Conservation (phyloP, 2,329 filamentous ascomycete genomes). For the Penicillium oxalicum region DNA sequence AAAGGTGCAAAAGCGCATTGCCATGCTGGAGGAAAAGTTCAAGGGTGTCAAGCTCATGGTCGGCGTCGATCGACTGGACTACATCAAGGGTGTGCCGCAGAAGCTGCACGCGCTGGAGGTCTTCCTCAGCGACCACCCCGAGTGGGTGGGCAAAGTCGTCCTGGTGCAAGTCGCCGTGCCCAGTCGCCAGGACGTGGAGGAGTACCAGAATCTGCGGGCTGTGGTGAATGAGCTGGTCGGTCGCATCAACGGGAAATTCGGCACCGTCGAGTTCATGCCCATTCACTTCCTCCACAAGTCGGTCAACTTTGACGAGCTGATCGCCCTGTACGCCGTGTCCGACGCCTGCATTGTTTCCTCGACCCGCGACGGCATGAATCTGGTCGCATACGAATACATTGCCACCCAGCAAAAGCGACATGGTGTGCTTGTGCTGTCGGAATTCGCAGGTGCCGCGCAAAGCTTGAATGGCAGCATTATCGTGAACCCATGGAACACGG, state of each 20-base stretch:
- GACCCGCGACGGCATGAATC: constrained; percentile 97
- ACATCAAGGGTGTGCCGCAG: constrained; percentile 98
- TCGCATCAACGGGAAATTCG: constrained; percentile 93
- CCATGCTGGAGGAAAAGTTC: constrained; percentile 79
- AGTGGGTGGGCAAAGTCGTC: constrained; percentile 97
- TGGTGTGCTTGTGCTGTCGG: constrained; percentile 89
- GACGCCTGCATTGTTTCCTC: constrained; percentile 90
- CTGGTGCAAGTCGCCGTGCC: constrained; percentile 94
- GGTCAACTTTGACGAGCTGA: constrained; percentile 88
- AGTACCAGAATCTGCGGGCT: constrained; percentile 92
- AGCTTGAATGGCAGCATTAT: constrained; percentile 89
- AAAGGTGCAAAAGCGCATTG: constrained; percentile 81
- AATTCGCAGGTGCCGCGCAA: constrained; percentile 94
- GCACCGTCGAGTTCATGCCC: constrained; percentile 96
- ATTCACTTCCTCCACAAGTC: constrained; percentile 98
- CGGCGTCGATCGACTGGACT: constrained; percentile 91
- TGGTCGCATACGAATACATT: constrained; percentile 98
- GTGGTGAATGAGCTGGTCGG: constrained; percentile 96
- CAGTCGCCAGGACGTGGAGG: constrained; percentile 90
- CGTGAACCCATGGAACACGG: constrained; percentile 98
- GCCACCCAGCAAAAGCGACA: constrained; percentile 85
- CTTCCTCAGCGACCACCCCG: constrained; percentile 91
- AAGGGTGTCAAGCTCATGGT: constrained; percentile 95
- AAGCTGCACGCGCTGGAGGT: constrained; percentile 95
- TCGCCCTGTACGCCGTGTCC: constrained; percentile 84